A percentile compares a stretch with the other conserved stretches of the same genome.
These are phyloP conservation scores for Botryobasidium botryosum DNA, from an alignment of 768 basidiomycete species.

Conservation along the genomic window DNA sequence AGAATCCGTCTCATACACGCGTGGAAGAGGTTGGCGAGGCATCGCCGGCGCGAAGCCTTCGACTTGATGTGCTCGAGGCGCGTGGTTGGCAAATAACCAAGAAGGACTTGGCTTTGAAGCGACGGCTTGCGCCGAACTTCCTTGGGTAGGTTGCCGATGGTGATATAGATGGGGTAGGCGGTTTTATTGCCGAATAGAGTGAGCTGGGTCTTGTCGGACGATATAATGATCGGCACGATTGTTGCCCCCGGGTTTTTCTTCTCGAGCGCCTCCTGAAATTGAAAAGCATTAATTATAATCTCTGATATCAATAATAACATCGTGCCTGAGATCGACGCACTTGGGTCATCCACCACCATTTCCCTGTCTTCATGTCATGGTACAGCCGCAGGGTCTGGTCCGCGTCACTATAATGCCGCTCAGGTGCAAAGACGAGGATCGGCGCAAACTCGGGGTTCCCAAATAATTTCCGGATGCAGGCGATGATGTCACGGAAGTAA, in stretches of 20 bases:
- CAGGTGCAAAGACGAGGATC: constrained; percentile 23
- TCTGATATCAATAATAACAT: constrained; percentile 7
- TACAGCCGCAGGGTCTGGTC: constrained; percentile 18
- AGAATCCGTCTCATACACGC: constrained; percentile 1
- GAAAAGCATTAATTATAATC: neutral
- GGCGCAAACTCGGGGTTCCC: constrained; percentile 5
- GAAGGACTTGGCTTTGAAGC: neutral
- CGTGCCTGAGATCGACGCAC: too few species aligned
- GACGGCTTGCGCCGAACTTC: neutral
- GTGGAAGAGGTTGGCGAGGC: constrained; percentile 4
- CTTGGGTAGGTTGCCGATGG: constrained; percentile 2
- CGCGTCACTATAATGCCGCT: constrained; percentile 23
- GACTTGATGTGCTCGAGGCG: neutral
- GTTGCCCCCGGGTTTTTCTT: too few species aligned
- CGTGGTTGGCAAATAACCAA: neutral
- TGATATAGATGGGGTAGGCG: constrained; percentile 2
- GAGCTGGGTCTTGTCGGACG: too few species aligned
- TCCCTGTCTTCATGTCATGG: constrained; percentile 30
- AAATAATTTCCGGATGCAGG: neutral
- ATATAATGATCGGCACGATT: too few species aligned
- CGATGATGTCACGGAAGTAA: neutral
- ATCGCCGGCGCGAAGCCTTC: neutral
- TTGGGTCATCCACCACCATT: constrained; percentile 38
- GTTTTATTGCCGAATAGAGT: neutral
- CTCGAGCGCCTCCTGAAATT: neutral